Conservation (phyloP, 345 rosid genomes). For the Hypericum androsaemum region DNA sequence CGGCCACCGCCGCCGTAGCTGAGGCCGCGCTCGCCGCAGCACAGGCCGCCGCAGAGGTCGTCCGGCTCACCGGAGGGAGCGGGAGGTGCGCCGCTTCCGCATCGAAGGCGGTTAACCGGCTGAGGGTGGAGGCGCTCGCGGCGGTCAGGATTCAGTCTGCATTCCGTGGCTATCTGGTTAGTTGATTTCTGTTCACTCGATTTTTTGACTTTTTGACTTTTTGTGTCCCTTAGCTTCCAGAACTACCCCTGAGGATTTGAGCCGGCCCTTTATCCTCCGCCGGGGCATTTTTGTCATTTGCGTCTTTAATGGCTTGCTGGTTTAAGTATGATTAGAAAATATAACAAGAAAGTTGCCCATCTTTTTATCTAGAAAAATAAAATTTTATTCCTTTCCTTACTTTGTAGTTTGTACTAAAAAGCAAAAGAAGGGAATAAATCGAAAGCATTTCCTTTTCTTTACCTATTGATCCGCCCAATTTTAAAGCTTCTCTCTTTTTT, state of each 20-base stretch:
- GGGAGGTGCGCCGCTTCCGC: background rate
- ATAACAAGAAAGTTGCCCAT: too few species aligned
- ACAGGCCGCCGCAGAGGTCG: constrained; percentile 27
- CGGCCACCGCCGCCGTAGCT: constrained; percentile 28
- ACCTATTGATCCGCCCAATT: too few species aligned
- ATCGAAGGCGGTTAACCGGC: constrained; percentile 2
- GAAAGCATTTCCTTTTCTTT: too few species aligned
- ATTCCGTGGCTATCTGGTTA: constrained; percentile 27
- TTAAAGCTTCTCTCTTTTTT: too few species aligned
- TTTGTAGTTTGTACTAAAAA: too few species aligned
- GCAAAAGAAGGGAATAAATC: too few species aligned
- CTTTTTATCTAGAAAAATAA: too few species aligned
- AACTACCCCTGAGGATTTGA: background rate
- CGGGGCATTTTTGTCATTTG: background rate
- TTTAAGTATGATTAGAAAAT: too few species aligned
- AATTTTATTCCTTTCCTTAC: too few species aligned
- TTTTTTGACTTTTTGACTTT: too few species aligned
- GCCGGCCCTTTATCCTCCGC: background rate
- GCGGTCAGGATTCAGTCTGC: constrained; percentile 24
- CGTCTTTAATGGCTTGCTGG: too few species aligned
- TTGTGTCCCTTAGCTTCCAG: too few species aligned
- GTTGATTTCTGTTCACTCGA: background rate
- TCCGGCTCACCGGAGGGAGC: constrained; percentile 17
- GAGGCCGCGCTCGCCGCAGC: constrained; percentile 29
- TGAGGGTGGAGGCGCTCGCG: constrained; percentile 8